Evolutionary conservation across 2,329 filamentous ascomycete genomes (phyloP).

Genomic region (Fusarium poae): DNA sequence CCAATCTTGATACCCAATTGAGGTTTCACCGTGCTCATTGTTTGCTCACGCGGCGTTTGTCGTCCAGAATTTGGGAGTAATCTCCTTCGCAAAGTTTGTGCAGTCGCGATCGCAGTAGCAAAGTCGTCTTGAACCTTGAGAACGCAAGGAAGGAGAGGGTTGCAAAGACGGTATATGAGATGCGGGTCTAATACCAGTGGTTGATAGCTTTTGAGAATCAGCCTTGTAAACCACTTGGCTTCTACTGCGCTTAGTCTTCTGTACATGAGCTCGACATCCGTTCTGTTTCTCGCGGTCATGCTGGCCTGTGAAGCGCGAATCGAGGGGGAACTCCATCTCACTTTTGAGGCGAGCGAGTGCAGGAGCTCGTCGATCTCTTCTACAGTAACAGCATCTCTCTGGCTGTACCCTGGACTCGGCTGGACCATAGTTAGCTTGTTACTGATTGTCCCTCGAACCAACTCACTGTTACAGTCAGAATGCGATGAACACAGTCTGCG

Average conservation of each 20-base stretch:
- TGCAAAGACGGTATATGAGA: slow-evolving; percentile 70
- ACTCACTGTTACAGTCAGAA: slow-evolving; percentile 71
- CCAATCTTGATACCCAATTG: slow-evolving; percentile 73
- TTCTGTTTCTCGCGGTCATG: slow-evolving; percentile 52
- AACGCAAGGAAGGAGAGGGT: slow-evolving; percentile 77
- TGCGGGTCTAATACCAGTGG: slow-evolving; percentile 72
- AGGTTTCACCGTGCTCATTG: slow-evolving; percentile 61
- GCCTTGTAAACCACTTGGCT: slow-evolving; percentile 87
- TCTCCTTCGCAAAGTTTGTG: slow-evolving; percentile 56
- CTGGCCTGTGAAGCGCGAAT: slow-evolving; percentile 59
- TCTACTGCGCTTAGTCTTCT: slow-evolving; percentile 73
- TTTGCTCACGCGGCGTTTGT: slow-evolving; percentile 29
- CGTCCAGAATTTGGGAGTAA: slow-evolving; percentile 39
- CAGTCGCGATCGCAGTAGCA: slow-evolving; percentile 66
- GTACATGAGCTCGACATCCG: slow-evolving; percentile 69
- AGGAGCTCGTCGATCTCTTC: slow-evolving; percentile 79
- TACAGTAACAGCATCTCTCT: slow-evolving; percentile 66
- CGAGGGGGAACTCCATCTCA: slow-evolving; percentile 76
- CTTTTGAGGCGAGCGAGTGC: slow-evolving; percentile 74
- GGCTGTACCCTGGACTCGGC: slow-evolving; percentile 58
- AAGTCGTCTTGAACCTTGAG: slow-evolving; percentile 79
- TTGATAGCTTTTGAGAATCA: slow-evolving; percentile 82
- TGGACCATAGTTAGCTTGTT: slow-evolving; percentile 41
- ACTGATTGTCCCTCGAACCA: background rate
- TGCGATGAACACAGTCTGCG: slow-evolving; percentile 75